Conservation (phyloP, 306 rosid genomes). For the Styphnolobium japonicum region DNA sequence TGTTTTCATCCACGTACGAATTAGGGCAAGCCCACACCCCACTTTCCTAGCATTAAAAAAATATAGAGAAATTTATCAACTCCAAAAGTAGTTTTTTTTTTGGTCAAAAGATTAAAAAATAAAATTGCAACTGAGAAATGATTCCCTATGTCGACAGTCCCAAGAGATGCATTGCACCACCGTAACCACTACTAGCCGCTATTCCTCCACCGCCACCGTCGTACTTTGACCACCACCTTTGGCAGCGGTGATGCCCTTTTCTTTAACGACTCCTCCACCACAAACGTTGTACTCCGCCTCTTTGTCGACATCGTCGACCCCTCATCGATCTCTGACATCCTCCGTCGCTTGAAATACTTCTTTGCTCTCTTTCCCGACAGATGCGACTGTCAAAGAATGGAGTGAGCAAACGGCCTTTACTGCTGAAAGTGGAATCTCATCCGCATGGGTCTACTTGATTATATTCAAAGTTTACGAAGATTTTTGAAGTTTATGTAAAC, state of each 20-base stretch:
- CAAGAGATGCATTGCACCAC: too few species aligned
- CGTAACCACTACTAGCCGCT: too few species aligned
- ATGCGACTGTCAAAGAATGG: slow-evolving; percentile 69
- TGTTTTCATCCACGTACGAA: too few species aligned
- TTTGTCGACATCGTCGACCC: slow-evolving; percentile 43
- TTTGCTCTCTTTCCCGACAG: slow-evolving; percentile 77
- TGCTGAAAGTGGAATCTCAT: slow-evolving; percentile 33
- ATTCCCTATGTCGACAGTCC: too few species aligned
- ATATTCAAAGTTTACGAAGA: neutral
- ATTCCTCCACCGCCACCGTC: neutral
- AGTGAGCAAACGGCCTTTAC: slow-evolving; percentile 74
- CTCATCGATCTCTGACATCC: slow-evolving; percentile 43
- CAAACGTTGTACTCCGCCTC: slow-evolving; percentile 71
- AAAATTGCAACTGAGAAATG: too few species aligned
- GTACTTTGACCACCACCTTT: neutral
- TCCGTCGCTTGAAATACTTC: slow-evolving; percentile 79
- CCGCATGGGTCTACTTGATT: neutral
- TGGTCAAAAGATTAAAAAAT: too few species aligned
- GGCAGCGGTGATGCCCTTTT: neutral
- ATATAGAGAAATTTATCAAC: too few species aligned
- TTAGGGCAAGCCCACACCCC: too few species aligned
- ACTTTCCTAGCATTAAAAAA: too few species aligned
- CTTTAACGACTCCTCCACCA: slow-evolving; percentile 65
- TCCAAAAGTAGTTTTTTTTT: too few species aligned
- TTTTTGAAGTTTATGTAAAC: too few species aligned